Evolutionary conservation across 768 basidiomycete species (phyloP).

Genomic region (Boletus barrowsii): DNA sequence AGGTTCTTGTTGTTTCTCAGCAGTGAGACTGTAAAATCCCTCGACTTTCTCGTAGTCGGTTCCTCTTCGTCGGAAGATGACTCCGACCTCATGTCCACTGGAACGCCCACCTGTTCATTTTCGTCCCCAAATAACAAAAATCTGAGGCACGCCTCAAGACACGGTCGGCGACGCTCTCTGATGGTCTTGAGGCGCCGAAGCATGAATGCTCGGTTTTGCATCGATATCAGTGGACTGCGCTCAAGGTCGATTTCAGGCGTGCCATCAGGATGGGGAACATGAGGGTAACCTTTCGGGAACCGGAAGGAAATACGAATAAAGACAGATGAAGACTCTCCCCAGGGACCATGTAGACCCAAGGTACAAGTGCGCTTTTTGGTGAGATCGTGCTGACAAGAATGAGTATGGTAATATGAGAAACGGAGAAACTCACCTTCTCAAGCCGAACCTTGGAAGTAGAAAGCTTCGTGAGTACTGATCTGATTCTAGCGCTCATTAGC

Average conservation of each 20-base stretch:
- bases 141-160: conserved; percentile 77
- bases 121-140: conserved; percentile 75
- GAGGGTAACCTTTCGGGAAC: conserved; percentile 83
- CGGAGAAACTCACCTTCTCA: conserved; percentile 61
- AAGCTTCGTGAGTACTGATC: conserved; percentile 66
- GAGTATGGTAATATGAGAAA: conserved; percentile 3
- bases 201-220: conserved; percentile 74
- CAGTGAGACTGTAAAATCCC: conserved; percentile 52
- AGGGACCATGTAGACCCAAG: conserved; percentile 83
- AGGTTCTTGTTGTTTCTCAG: conserved; percentile 71
- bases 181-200: conserved; percentile 72
- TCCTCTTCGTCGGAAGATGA: conserved; percentile 72
- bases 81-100: conserved; percentile 48
- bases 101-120: conserved; percentile 44
- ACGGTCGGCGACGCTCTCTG: conserved; percentile 71
- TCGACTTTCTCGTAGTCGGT: conserved; percentile 35
- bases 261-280: conserved; percentile 56
- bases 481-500: conserved; percentile 49
- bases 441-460: conserved; percentile 71
- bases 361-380: conserved; percentile 77
- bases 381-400: conserved; percentile 52
- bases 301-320: conserved; percentile 88
- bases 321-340: conserved; percentile 82
- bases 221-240: conserved; percentile 74
- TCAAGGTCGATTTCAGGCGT: conserved; percentile 80